Percentiles rank a stretch among this genome's conserved stretches.
Evolutionary conservation across 2,329 filamentous ascomycete genomes (phyloP).

Genomic region (Lasiodiplodia sp.): DNA sequence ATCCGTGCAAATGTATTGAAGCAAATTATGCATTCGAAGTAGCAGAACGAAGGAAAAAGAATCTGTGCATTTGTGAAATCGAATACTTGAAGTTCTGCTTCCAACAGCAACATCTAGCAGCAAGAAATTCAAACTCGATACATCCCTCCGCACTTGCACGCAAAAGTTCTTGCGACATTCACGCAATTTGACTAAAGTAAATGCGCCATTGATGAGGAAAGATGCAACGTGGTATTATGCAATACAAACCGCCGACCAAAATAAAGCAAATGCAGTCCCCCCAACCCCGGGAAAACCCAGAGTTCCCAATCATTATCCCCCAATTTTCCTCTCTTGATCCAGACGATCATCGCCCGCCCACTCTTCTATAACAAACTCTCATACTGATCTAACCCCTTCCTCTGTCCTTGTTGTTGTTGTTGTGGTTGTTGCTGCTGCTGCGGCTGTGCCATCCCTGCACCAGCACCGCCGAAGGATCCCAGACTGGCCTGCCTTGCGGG

Average conservation of each 20-base stretch:
- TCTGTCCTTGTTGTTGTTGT: constrained; percentile 41
- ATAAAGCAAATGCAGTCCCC: neutral
- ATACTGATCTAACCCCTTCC: constrained; percentile 70
- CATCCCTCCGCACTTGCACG: too few relatives aligned
- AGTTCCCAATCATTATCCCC: neutral
- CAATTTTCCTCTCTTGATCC: neutral
- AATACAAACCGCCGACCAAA: neutral
- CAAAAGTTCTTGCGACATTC: too few relatives aligned
- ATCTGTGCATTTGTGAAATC: too few relatives aligned
- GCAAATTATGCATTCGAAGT: too few relatives aligned
- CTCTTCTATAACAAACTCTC: constrained; percentile 65
- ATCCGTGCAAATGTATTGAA: too few relatives aligned
- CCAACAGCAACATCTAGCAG: too few relatives aligned
- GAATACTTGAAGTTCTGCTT: too few relatives aligned
- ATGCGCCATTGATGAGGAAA: neutral
- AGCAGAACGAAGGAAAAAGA: too few relatives aligned
- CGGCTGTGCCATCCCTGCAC: constrained; percentile 29
- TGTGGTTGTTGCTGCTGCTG: constrained; percentile 26
- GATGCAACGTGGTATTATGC: constrained; percentile 11
- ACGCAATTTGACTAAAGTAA: neutral
- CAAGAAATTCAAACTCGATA: too few relatives aligned
- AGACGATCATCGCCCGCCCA: neutral
- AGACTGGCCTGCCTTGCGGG: constrained; percentile 30
- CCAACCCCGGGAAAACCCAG: neutral
- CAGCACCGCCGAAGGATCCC: neutral